Evolutionary conservation across 1,284 basidiomycete genomes (phyloP).

Genomic region (Cryptococcus sp.): DNA sequence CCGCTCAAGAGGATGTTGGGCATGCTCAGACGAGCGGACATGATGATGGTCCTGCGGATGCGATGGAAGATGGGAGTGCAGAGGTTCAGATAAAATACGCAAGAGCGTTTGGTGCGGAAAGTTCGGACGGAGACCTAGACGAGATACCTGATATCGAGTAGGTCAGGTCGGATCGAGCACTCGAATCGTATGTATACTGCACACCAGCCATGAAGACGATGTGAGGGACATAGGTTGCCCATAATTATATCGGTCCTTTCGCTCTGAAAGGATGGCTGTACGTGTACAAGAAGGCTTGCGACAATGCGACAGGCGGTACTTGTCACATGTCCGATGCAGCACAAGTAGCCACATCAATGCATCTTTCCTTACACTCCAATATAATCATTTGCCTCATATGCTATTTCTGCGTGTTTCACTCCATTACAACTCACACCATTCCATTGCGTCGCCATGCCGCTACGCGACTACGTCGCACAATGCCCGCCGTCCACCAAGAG

Average conservation of each 20-base stretch:
- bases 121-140: conserved; percentile 1
- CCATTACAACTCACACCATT: background rate
- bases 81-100: background rate
- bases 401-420: background rate
- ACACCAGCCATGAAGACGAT: background rate
- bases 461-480: conserved; percentile 26
- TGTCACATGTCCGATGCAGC: no score
- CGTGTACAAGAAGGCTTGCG: no score
- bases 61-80: background rate
- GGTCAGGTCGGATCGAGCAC: background rate
- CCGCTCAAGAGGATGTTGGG: no score
- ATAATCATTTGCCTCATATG: background rate
- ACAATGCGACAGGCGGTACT: background rate
- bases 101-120: background rate
- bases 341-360: no score
- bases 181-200: no score
- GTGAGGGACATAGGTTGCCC: no score
- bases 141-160: conserved; percentile 24
- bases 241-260: no score
- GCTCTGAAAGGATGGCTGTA: no score
- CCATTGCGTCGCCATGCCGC: background rate
- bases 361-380: no score
- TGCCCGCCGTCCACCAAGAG: conserved; percentile 51
- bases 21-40: background rate
- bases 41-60: background rate